Conservation (phyloP, 148 eudicot genomes). For the Dianthus caryophyllus region DNA sequence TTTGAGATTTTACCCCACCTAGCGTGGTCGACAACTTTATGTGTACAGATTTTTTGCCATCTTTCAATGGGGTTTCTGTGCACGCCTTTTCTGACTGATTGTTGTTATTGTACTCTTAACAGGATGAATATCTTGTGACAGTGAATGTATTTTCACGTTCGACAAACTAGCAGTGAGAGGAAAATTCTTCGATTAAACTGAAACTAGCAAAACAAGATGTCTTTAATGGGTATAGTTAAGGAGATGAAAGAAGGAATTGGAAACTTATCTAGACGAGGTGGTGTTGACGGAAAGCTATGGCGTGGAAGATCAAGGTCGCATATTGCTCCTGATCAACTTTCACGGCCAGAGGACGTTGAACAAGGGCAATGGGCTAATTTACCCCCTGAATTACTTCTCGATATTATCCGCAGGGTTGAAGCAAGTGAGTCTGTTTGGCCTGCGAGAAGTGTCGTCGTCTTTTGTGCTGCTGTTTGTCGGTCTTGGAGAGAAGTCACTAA, state of each 20-base stretch:
- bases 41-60: not conserved
- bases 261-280: slow-evolving; percentile 55
- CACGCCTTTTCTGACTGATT: not conserved
- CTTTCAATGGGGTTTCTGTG: not conserved
- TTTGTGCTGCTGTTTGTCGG: slow-evolving; percentile 83
- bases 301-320: slow-evolving; percentile 65
- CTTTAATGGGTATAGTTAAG: slow-evolving; percentile 68
- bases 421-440: slow-evolving; percentile 84
- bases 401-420: slow-evolving; percentile 77
- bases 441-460: slow-evolving; percentile 70
- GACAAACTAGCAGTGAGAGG: not conserved
- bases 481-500: slow-evolving; percentile 90
- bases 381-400: slow-evolving; percentile 85
- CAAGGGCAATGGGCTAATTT: slow-evolving; percentile 95
- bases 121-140: not conserved
- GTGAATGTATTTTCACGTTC: not conserved
- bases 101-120: not conserved
- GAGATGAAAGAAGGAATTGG: slow-evolving; percentile 82
- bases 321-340: slow-evolving; percentile 72
- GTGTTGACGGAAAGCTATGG: slow-evolving; percentile 71
- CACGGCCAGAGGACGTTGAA: slow-evolving; percentile 34
- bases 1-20: no score
- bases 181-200: not conserved
- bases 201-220: slow-evolving; percentile 38
- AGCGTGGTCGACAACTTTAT: not conserved